Percentiles rank a stretch among this genome's conserved stretches.
Conservation (phyloP, 257 asterid species). For the Penstemon davidsonii region DNA sequence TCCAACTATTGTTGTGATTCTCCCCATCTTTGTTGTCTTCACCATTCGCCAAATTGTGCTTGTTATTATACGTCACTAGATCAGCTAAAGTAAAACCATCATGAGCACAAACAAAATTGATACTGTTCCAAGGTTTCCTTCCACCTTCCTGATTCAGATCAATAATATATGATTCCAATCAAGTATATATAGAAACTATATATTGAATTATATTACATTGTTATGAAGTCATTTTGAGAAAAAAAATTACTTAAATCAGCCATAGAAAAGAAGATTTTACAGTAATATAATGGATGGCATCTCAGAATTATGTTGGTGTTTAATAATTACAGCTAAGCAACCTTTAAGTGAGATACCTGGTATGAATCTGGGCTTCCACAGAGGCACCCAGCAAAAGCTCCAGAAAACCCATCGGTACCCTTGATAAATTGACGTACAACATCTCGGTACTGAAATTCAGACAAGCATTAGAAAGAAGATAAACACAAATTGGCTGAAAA, state of each 20-base stretch:
- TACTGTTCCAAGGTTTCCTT: conserved; percentile 95
- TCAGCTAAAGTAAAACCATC: conserved; percentile 99
- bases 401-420: conserved; percentile 96
- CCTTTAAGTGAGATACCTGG: conserved; percentile 56
- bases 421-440: conserved; percentile 87
- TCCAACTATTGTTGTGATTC: conserved; percentile 97
- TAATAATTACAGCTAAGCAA: background rate
- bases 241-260: background rate
- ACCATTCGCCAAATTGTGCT: conserved; percentile 89
- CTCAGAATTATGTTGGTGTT: conserved; percentile 13
- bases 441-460: conserved; percentile 79
- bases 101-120: conserved; percentile 89
- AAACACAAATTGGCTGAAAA: conserved; percentile 7
- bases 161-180: conserved; percentile 20
- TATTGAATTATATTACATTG: conserved; percentile 10
- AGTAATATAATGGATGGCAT: conserved; percentile 13
- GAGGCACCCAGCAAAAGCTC: conserved; percentile 92
- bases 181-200: background rate
- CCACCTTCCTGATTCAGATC: conserved; percentile 83
- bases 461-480: background rate
- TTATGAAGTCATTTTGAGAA: conserved; percentile 6
- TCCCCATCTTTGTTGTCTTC: conserved; percentile 97
- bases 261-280: background rate
- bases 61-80: conserved; percentile 82
- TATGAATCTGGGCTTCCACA: conserved; percentile 97